Base-by-base conservation (phyloP, 306 rosid species). In the Malus sieversii region DNA sequence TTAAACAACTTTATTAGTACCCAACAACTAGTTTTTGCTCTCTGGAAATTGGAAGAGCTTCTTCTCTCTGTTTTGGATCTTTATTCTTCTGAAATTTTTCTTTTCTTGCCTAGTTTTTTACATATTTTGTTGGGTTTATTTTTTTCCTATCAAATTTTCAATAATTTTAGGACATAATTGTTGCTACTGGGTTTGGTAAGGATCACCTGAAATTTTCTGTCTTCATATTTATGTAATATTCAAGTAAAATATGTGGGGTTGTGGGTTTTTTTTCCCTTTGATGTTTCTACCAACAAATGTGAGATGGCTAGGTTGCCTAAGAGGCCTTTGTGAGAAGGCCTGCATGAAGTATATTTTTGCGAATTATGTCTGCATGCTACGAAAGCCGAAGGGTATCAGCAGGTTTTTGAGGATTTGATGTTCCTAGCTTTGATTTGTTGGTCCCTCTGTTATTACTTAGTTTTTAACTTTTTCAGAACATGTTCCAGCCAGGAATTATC, bases 311-410 rank as follows among this genome's bases (percentile, higher is more conserved):
- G 46, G 45, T 40, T 16, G 12, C 81, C 44, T 8, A 13, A 8
- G 1, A 77, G 75, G 70, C 70, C 71, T 70, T 70, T 60, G 81
- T 46, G 45, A 8, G 1, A 77, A 69, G 20, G 59, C 64, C 64
- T 44, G 19, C 1, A 0, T 77, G 75, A 77, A 25, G 10, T 72
- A 19, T 40, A 40, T 5, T 60, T 22, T 22, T 57, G 30, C 16
- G 38, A 4, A 14, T 33, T 27, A 4, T 57, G 4, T 35, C 14
- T 44, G 19, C 5, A 46, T 46, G 16, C 53, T 46, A 1, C 53
- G 16, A 46, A 46, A 14, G 53, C 53, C 53, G 2, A 46, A 16
- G 1, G 19, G 18, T 46, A 14, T 46, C 6, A 4, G 53, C 19
- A 46, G 48, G 19, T 60, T 10, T 60, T 60, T 57, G 3, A 57